Evolutionary conservation across 208 protist species (phyloP).

Genomic region (Leptomonas seymouri): DNA sequence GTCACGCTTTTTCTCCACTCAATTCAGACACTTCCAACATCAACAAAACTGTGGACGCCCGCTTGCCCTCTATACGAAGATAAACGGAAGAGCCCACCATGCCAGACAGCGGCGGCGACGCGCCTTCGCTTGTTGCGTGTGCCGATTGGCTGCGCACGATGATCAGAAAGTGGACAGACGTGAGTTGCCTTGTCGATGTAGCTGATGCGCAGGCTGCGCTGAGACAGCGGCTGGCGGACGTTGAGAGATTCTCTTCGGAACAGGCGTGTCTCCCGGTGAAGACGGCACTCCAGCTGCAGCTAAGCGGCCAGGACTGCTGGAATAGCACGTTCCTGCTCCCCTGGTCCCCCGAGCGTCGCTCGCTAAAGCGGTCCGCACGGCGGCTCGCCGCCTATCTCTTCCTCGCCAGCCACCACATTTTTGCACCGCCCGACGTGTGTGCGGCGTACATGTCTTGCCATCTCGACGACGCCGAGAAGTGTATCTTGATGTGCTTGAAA

Average conservation of each 20-base stretch:
- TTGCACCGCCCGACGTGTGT: conserved; percentile 36
- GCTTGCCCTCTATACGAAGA: too few species aligned
- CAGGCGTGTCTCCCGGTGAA: conserved; percentile 41
- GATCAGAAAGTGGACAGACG: conserved; percentile 10
- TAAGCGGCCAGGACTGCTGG: conserved; percentile 53
- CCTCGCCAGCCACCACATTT: conserved; percentile 63
- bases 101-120: background rate
- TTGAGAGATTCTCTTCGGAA: background rate
- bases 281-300: conserved; percentile 40
- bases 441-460: conserved; percentile 58
- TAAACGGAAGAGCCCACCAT: too few species aligned
- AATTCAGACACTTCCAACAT: too few species aligned
- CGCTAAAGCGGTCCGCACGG: conserved; percentile 32
- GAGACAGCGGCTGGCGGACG: background rate
- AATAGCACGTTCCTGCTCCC: conserved; percentile 46
- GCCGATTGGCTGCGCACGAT: conserved; percentile 10
- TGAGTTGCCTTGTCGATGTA: background rate
- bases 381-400: conserved; percentile 51
- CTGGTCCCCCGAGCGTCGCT: conserved; percentile 25
- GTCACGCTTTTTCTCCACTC: background rate
- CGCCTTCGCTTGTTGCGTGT: background rate
- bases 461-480: conserved; percentile 60
- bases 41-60: too few species aligned
- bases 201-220: background rate
- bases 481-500: conserved; percentile 83